phyloP scores from a whole-genome alignment of 306 rosid species.

The Potentilla sterilis region DNA sequence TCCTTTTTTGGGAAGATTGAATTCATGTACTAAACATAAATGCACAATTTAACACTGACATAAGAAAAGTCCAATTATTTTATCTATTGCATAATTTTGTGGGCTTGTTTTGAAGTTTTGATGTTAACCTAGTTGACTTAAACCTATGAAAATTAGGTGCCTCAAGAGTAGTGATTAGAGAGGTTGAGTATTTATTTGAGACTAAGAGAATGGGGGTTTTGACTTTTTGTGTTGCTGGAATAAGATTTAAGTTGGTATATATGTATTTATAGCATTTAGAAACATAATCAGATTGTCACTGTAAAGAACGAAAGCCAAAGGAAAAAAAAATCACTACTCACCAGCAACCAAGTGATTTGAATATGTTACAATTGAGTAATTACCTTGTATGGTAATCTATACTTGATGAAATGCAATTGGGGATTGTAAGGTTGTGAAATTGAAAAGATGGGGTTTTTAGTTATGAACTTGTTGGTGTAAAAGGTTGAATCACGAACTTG shows the following conservation, averaged over 20 bases:
- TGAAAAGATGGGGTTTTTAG: neutral
- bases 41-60: neutral
- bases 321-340: too few species aligned
- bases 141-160: neutral
- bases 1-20: neutral
- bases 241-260: neutral
- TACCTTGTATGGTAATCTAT: neutral
- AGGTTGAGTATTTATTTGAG: neutral
- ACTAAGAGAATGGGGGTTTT: neutral
- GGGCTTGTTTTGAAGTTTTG: neutral
- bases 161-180: neutral
- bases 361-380: neutral
- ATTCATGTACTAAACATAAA: neutral
- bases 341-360: neutral
- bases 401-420: neutral
- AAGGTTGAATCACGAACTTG: neutral
- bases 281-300: neutral
- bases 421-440: neutral
- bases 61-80: neutral
- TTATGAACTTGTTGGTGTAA: neutral
- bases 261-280: neutral
- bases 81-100: neutral
- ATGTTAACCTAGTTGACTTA: neutral
- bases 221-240: neutral
- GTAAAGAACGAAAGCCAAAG: neutral